Base-by-base conservation (phyloP, 1,139 yeast genomes). In the Debaryomyces udenii region DNA sequence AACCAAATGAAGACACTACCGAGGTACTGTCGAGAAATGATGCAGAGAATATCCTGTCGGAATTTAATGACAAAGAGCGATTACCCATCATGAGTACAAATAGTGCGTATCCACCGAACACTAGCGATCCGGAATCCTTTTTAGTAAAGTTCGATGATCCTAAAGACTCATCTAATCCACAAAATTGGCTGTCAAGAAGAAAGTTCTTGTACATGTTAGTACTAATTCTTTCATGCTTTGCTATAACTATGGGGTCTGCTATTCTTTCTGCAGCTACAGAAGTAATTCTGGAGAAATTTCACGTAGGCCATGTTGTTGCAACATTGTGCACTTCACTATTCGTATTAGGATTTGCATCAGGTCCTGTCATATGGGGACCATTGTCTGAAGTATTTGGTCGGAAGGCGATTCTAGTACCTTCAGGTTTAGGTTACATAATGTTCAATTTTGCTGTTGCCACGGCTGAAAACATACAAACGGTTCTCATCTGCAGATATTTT, bases 281-380 rank as follows among this genome's bases (percentile, higher is more conserved):
- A 3, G 56, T 51, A 6, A 45, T 70, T 6, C 51, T 53, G 56
- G 45, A 44, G 37, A 49, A 53, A n/a, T 70, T 48, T 47, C 64
- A 36, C 59, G 69, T 34, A 74, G 75, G 3, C 35, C 46, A 20
- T 28, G 56, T 63, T n/a, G 64, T 59, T 2, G 68, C 69, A 29
- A 58, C 71, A 13, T 61, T 70, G 41, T 66, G 70, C 11, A 70
- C 76, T 2, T 66, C 22, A 7, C 76, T 1, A 57, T 70, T 26
- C 70, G 59, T 70, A n/a, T 55, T 69, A 45, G 76, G 76, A 2
- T 70, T 70, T 51, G 76, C 75, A 1, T 56, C 71, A 3, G 76
- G 76, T 10, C 76, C 76, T 6, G 53, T 70, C 26, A 39, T 70
- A 31, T 70, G 67, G 63, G 76, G 75, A 27, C 76, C 76, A 1